Conservation (phyloP, 1,284 basidiomycete species). For the Papiliotrema nemorosa region DNA sequence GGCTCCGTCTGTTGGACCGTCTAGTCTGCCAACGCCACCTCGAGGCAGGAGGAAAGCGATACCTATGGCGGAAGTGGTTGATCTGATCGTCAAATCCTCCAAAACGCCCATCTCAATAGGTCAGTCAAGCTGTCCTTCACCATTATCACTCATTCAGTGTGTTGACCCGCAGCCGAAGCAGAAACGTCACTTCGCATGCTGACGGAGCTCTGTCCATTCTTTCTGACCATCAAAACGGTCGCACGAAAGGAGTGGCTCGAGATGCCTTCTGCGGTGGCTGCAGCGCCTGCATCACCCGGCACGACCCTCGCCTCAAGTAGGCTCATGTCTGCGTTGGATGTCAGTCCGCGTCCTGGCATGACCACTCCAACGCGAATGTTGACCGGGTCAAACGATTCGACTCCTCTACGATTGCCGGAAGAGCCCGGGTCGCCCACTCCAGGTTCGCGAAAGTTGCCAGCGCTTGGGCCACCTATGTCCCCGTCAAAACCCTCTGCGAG, state of each 20-base stretch:
- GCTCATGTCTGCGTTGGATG: not conserved
- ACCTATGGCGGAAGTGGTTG: slow-evolving; percentile 43
- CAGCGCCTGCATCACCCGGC: slow-evolving; percentile 14
- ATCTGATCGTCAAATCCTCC: slow-evolving; percentile 48
- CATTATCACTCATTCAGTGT: too few species aligned
- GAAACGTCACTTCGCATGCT: slow-evolving; percentile 44
- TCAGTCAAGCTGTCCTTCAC: slow-evolving; percentile 15
- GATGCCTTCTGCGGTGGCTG: slow-evolving; percentile 33
- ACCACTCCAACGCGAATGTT: not conserved
- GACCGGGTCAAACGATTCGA: not conserved
- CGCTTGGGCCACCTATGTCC: not conserved
- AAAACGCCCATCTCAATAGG: slow-evolving; percentile 48
- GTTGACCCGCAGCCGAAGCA: slow-evolving; percentile 41
- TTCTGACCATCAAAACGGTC: slow-evolving; percentile 41
- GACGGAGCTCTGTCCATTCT: slow-evolving; percentile 47
- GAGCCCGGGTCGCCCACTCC: slow-evolving; percentile 1
- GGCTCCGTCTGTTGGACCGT: slow-evolving; percentile 26
- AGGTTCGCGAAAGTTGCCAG: not conserved
- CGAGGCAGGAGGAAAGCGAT: slow-evolving; percentile 41
- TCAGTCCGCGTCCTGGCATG: not conserved
- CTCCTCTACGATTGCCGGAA: not conserved
- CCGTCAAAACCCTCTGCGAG: not conserved
- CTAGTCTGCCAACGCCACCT: slow-evolving; percentile 26
- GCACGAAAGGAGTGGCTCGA: slow-evolving; percentile 47
- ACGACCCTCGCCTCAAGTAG: not conserved